Conservation (phyloP, 371 early-diverging fungal genomes). For the Apophysomyces ossiformis region DNA sequence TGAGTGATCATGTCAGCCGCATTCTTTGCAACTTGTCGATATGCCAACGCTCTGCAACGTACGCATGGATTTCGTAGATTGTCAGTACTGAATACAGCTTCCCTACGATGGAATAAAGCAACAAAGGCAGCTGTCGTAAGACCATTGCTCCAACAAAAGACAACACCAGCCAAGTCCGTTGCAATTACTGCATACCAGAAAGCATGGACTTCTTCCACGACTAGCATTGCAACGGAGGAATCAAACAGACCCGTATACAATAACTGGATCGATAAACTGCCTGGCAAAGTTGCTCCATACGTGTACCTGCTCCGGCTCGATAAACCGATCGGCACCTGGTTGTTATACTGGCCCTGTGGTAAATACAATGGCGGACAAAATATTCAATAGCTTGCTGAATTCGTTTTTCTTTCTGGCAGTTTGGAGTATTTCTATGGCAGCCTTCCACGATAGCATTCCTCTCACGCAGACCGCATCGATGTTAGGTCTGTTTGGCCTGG, state of each 20-base stretch:
- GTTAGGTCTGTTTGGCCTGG: constrained; percentile 86
- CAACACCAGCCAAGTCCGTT: neutral
- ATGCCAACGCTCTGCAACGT: neutral
- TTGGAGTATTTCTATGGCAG: constrained; percentile 85
- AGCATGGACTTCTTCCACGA: neutral
- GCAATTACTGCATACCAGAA: neutral
- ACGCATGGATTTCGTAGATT: neutral
- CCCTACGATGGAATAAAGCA: constrained; percentile 2
- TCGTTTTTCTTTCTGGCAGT: constrained; percentile 39
- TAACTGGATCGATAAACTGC: constrained; percentile 50
- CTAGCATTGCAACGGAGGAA: neutral
- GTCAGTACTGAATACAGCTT: neutral
- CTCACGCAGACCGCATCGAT: constrained; percentile 58
- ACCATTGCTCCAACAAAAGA: neutral
- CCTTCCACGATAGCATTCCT: constrained; percentile 61
- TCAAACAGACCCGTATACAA: constrained; percentile 22
- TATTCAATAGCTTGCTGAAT: constrained; percentile 2
- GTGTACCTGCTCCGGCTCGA: constrained; percentile 82
- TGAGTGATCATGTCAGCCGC: neutral
- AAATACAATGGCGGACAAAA: constrained; percentile 14
- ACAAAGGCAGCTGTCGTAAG: neutral
- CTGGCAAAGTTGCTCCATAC: constrained; percentile 67
- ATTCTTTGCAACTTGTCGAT: neutral
- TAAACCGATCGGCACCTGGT: constrained; percentile 92
- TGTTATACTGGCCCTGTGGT: constrained; percentile 91